A percentile compares a stretch with the other conserved stretches of the same genome.
phyloP scores from a whole-genome alignment of 2,329 filamentous ascomycete genomes.

The Colletotrichum tropicale region DNA sequence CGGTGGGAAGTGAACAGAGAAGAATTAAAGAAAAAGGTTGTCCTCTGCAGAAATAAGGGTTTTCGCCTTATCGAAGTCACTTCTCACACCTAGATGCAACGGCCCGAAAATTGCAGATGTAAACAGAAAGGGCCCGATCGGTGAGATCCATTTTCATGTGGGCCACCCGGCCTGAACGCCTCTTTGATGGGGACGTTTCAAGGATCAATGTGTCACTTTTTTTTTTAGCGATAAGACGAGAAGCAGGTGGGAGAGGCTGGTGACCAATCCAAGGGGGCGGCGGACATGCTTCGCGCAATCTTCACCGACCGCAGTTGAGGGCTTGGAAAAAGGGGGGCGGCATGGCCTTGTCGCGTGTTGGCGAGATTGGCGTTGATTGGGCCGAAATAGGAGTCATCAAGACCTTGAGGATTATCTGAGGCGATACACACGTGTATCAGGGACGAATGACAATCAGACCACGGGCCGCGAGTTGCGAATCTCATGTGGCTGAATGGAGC shows the following conservation, averaged over 20 bases:
- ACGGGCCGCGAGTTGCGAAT: not conserved
- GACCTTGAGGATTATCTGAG: not conserved
- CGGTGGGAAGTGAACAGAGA: not conserved
- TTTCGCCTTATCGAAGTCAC: not conserved
- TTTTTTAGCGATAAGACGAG: not conserved
- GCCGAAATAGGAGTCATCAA: not conserved
- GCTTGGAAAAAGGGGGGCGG: not conserved
- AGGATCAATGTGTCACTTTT: not conserved
- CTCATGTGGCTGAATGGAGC: not conserved
- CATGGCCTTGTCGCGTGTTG: not conserved
- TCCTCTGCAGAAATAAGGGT: not conserved
- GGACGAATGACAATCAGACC: not conserved
- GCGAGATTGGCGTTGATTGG: not conserved
- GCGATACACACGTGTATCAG: not conserved
- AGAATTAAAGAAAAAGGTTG: not conserved
- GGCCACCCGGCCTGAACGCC: not conserved
- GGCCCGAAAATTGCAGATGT: not conserved
- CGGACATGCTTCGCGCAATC: not conserved
- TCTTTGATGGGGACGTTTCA: not conserved
- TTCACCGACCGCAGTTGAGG: not conserved
- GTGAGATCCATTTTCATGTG: not conserved
- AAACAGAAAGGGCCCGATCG: not conserved
- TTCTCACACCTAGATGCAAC: not conserved
- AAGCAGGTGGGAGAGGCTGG: not conserved
- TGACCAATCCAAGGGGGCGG: not conserved